Evolutionary conservation across 495 filamentous ascomycete genomes (phyloP), one percentile per base, ranked within the genome.

Genomic region (Penicillium lividum): DNA sequence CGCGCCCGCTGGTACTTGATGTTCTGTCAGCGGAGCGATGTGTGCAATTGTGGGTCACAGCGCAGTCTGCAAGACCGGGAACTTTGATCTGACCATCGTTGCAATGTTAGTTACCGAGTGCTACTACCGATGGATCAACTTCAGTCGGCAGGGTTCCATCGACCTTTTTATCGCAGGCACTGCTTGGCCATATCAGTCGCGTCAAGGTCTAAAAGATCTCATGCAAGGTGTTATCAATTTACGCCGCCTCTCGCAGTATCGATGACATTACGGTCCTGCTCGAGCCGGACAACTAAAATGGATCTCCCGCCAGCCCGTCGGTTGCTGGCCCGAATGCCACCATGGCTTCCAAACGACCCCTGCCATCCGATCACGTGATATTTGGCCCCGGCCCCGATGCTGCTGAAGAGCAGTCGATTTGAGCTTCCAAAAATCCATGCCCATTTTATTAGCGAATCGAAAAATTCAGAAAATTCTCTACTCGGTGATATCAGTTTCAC

Each of bases 391-490:
- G 45, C 45, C 45, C 10, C 27, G 13, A 28, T 48, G 11, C 27
- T 30, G 45, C 45, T 48, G 27, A 48, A 29, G 27, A 48, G 27
- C 30, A 48, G 45, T 48, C 45, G 27, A 48, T 48, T 30, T 48
- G 27, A 48, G 45, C 45, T 48, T 48, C 45, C 27, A 48, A 48
- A 48, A 48, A 48, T 48, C 45, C 10, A 48, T 30, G 27, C 27
- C 45, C 45, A 48, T 48, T 48, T 48, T 48, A 48, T 48, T 48
- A 27, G 27, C 27, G 45, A 30, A 48, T 30, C 27, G 45, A 48
- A 48, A 48, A 48, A 48, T 48, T 5, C 45, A 48, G 45, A 48
- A 25, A 48, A 48, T 48, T 48, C 7, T 2, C 27, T 48, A 29
- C 8, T n/a, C 27, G 27, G 10, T 30, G 45, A 15, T 48, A 30